phyloP scores from a whole-genome alignment of 345 rosid genomes.

The Sonneratia caseolaris region DNA sequence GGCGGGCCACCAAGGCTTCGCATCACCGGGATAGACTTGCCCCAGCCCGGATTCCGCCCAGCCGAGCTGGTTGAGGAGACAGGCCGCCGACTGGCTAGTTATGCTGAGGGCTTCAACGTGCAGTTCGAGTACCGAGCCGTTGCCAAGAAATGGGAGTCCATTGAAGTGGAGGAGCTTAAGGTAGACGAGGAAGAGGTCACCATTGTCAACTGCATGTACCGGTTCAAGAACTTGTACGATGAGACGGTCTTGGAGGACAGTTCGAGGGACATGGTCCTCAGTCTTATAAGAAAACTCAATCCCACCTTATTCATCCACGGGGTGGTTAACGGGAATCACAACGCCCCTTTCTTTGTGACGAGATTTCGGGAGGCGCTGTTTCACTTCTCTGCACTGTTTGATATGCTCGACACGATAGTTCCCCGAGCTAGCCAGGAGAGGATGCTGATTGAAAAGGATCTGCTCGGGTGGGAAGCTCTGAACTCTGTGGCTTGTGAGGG shows the following conservation, averaged over 20 bases:
- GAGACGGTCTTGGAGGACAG: constrained; percentile 10
- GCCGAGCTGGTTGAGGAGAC: constrained; percentile 5
- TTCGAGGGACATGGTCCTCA: constrained; percentile 9
- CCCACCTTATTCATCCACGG: constrained; percentile 10
- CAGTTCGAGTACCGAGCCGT: constrained; percentile 9
- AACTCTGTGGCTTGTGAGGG: constrained; percentile 7
- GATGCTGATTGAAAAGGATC: constrained; percentile 1
- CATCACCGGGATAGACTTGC: constrained; percentile 9
- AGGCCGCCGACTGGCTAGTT: constrained; percentile 4
- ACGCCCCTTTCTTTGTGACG: constrained; percentile 6
- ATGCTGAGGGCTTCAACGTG: constrained; percentile 10
- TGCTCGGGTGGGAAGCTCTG: too few species aligned
- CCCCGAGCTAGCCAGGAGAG: constrained; percentile 7
- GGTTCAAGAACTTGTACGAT: neutral
- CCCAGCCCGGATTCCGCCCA: constrained; percentile 7
- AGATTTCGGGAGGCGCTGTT: constrained; percentile 12
- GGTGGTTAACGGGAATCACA: neutral
- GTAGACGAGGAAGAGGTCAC: constrained; percentile 1
- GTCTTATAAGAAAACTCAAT: constrained; percentile 8
- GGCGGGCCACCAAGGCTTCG: constrained; percentile 9
- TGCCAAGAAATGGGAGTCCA: constrained; percentile 8
- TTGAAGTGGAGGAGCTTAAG: constrained; percentile 8
- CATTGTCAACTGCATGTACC: constrained; percentile 4
- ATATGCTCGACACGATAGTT: constrained; percentile 1
- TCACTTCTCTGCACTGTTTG: constrained; percentile 9